Base-by-base conservation (phyloP, 2,329 filamentous ascomycete species). In the Aurifilum marmelostoma region DNA sequence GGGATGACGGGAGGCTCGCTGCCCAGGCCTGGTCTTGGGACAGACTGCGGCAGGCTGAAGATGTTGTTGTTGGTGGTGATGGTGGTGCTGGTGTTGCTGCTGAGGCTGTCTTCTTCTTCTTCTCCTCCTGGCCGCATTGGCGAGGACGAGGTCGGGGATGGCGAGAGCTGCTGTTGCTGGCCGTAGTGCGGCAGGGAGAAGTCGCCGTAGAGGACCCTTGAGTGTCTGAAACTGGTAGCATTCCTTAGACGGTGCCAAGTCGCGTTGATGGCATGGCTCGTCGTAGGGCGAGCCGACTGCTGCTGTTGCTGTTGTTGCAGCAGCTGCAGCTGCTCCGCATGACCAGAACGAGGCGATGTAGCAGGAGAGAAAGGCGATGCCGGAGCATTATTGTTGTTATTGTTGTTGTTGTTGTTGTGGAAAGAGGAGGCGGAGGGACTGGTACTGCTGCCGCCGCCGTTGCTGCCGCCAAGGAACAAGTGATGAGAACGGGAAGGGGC, bases 1-100 rank as follows among this genome's bases (percentile, higher is more conserved):
- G 88, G 88, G 37, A 91, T 89, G 69, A 89, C 79, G 0, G 88
- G 88, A 5, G 88, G 88, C 68, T 85, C 86, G 41, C 80, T 80
- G 39, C 83, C 83, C 68, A 82, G 78, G 3, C 84, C 85, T 2
- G 86, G 85, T 4, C 86, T 76, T 0, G 83, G 82, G n/a, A 75
- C 75, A 59, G 63, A 56, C 62, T 74, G 72, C 29, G 67, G 41
- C 54, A 65, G 37, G 66, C 67, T 52, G 66, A 70, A 41, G 64
- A 59, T 1, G 50, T 39, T 78, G 67, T 12, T n/a, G n/a, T n/a
- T n/a, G n/a, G n/a, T n/a, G n/a, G n/a, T n/a, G n/a, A n/a, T n/a
- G n/a, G n/a, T n/a, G n/a, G n/a, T n/a, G n/a, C n/a, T n/a, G n/a
- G n/a, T n/a, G n/a, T n/a, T 37, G 56, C 29, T 59, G 56, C 8